phyloP scores from a whole-genome alignment of 1,284 basidiomycete genomes.

The Malassezia sympodialis region DNA sequence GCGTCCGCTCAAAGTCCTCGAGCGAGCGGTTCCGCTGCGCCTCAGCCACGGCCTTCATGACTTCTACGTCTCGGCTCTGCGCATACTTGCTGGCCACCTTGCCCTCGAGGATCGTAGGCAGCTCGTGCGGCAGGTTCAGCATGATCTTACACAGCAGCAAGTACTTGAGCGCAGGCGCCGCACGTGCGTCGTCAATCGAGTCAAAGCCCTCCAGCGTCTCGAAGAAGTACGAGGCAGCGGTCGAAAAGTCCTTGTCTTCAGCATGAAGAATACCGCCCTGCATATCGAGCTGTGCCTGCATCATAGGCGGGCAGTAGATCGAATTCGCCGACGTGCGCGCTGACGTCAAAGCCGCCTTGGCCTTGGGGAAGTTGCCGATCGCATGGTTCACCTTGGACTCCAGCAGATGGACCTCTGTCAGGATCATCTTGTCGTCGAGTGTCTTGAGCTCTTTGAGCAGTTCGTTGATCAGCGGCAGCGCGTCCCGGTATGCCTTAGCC shows the following conservation, averaged over 20 bases:
- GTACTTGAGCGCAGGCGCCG: constrained; percentile 84
- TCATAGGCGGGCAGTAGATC: constrained; percentile 88
- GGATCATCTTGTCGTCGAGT: constrained; percentile 92
- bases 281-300: constrained; percentile 84
- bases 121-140: constrained; percentile 88
- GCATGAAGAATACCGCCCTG: constrained; percentile 86
- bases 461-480: constrained; percentile 69
- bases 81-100: constrained; percentile 82
- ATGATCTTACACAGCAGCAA: constrained; percentile 98
- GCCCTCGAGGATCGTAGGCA: constrained; percentile 69
- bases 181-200: constrained; percentile 52
- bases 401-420: constrained; percentile 89
- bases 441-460: constrained; percentile 81
- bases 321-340: constrained; percentile 89
- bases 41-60: constrained; percentile 84
- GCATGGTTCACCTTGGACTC: constrained; percentile 85
- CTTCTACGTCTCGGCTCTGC: constrained; percentile 64
- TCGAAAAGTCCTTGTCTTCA: constrained; percentile 95
- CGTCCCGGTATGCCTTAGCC: constrained; percentile 64
- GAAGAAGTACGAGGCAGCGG: constrained; percentile 92
- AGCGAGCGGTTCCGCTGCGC: constrained; percentile 86
- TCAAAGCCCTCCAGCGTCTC: constrained; percentile 89
- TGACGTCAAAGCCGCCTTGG: constrained; percentile 88
- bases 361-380: constrained; percentile 79
- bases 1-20: constrained; percentile 74